Evolutionary conservation across 371 early-diverging fungal genomes (phyloP), one percentile per base, ranked within the genome.

Genomic region (Quaeritorhiza haematococci): DNA sequence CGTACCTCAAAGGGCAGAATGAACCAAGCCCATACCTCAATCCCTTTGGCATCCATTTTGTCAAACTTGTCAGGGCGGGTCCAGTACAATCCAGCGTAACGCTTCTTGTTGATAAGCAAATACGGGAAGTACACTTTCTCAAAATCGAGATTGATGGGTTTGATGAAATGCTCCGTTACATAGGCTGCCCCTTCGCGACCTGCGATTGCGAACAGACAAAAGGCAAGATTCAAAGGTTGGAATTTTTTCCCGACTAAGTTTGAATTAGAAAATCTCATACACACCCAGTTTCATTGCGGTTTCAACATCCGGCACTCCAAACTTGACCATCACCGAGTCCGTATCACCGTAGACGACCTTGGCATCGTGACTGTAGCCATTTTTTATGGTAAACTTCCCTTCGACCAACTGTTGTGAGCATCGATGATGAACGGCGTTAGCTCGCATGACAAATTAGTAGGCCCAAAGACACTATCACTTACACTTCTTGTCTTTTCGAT

Each of bases 291-390:
- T 69, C 98, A 98, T 96, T 1, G 94, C 87, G 15, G 93, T 89
- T 26, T 75, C 84, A 23, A 98, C 74, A 50, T 75, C 77, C 34
- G 79, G 69, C 10, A 84, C 87, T 28, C 93, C 93, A 81, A 98
- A 98, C 53, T 95, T 94, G 51, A 99, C 94, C 99, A 99, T 99
- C 27, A 99, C 99, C 2, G 99, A 99, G 79, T 99, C 99, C 0
- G 99, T 99, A 71, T 99, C 99, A 49, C 99, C 99, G 64, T 99
- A 99, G 55, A 99, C 95, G 47, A 99, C 98, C 32, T 81, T 71
- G 0, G 96, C 92, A 63, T 98, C 88, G 61, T 90, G 84, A 27
- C 84, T 72, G 64, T 91, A 97, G 1, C 94, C 96, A 60, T 95
- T 95, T 19, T 71, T 82, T 8, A 88, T 83, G 0, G 84, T 87